Evolutionary conservation across 345 rosid genomes (phyloP), one percentile per base, ranked within the genome.

Genomic region (Euphorbia tirucalli): DNA sequence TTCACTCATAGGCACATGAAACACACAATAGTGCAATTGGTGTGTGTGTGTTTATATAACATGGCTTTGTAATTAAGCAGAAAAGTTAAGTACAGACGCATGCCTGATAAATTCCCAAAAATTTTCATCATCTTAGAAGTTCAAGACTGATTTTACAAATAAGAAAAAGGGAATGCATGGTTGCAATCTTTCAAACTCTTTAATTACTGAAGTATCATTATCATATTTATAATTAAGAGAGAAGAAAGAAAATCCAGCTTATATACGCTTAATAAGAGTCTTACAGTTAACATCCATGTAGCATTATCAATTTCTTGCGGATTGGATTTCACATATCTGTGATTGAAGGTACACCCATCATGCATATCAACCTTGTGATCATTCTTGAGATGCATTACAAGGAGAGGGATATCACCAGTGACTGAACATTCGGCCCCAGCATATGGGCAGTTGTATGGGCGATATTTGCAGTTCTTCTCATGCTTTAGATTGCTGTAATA

Each of bases 291-390:
- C 98, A 90, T 93, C 95, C 98, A 91, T 49, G 96, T 93, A 65
- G 98, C 98, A 65, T 93, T 91, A 75, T 91, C 97, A n/a, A 91
- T 90, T 79, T 90, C 98, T 2, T 76, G 87, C 4, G 98, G 90
- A 80, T 88, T 87, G 64, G 97, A 81, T 72, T 93, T 91, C 19
- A 91, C 96, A 77, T 93, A 93, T 76, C 94, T 83, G 76, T 93
- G 96, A 77, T 90, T 91, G 83, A 91, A 93, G 21, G 91, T 86
- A 68, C 90, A 84, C 0, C 98, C 96, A 60, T 88, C 86, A 61
- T 91, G 97, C 97, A 90, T 87, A 76, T 93, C 97, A 67, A 93
- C 98, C 77, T 87, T 90, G 86, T 93, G 98, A 58, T 91, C 93
- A 77, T 87, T 83, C 82, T 83, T 87, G 44, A 93, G 95, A 82